Percentiles rank a stretch among this genome's conserved stretches.
Conservation (phyloP, 306 rosid genomes). For the Hippophae rhamnoides region DNA sequence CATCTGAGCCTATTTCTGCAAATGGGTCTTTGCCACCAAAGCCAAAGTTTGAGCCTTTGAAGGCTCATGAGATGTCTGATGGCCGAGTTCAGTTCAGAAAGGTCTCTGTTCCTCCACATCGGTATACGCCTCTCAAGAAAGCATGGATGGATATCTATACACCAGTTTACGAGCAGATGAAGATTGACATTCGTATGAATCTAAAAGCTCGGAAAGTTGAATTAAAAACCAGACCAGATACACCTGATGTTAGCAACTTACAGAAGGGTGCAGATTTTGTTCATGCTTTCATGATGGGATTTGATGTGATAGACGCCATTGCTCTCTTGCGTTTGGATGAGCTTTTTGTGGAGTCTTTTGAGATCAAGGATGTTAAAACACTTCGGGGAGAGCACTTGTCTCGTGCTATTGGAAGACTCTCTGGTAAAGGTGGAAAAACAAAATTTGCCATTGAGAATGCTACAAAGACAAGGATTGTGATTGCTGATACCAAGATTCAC, state of each 20-base stretch:
- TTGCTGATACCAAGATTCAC: conserved; percentile 84
- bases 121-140: conserved; percentile 78
- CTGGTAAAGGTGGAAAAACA: conserved; percentile 85
- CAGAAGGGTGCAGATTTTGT: conserved; percentile 87
- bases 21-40: conserved; percentile 43
- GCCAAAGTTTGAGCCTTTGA: conserved; percentile 63
- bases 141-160: conserved; percentile 78
- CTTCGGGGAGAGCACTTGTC: conserved; percentile 79
- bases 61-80: conserved; percentile 82
- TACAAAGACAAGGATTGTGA: conserved; percentile 71
- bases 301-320: conserved; percentile 74
- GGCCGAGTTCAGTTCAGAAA: conserved; percentile 70
- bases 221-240: conserved; percentile 61
- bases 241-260: conserved; percentile 71
- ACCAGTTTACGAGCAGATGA: conserved; percentile 76
- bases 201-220: conserved; percentile 79
- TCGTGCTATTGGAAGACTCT: conserved; percentile 77
- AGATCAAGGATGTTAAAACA: conserved; percentile 82
- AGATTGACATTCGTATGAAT: conserved; percentile 75
- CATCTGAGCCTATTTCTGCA: conserved; percentile 19
- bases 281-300: conserved; percentile 83
- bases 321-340: conserved; percentile 78
- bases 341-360: conserved; percentile 84
- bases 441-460: conserved; percentile 85
- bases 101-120: conserved; percentile 76